Base-by-base conservation (phyloP, 2,329 filamentous ascomycete species). In the Colletotrichum cordylinicola region DNA sequence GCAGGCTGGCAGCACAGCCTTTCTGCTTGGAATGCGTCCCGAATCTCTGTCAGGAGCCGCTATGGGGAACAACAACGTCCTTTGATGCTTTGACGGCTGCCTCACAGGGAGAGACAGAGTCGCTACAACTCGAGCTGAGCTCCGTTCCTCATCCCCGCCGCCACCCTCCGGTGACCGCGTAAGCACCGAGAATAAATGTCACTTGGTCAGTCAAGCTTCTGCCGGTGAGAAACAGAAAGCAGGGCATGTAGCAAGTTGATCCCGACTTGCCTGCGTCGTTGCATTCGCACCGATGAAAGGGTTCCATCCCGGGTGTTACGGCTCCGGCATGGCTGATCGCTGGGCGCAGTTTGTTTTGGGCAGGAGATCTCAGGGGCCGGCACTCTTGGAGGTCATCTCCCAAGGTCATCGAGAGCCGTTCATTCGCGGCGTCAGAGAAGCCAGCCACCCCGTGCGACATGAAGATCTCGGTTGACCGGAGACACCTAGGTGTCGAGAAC, bases 391-490 rank as follows among this genome's bases (percentile, higher is more conserved):
- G 62, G 35, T 21, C 43, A 33, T 31, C 58, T 31, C 31, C 31
- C 58, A 58, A 27, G 55, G 55, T 58, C 37, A 64, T 43, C 21
- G 35, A 64, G n/a, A 24, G 12, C 37, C 39, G 31, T 64, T 72
- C 21, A 67, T 60, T 16, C 60, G 60, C 37, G 18, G 65, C 16
- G 6, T 16, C 16, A 31, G 16, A 66, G 29, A 33, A 39, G 39
- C 55, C 56, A 43, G 21, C 31, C 62, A 48, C 62, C 62, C 15
- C 29, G 27, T 62, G n/a, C 29, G 27, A 48, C 24, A 39, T 62
- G 69, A 60, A 43, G 62, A 73, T 48, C 35, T 68, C 73, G 70
- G 58, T 75, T 73, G 70, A 68, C 70, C 35, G 70, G 70, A 75
- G 43, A 73, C 73, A 52, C 64, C 70, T 43, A 72, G 27, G 64